Base-by-base conservation (phyloP, 1,284 basidiomycete genomes). In the Takashimella tepidaria region DNA sequence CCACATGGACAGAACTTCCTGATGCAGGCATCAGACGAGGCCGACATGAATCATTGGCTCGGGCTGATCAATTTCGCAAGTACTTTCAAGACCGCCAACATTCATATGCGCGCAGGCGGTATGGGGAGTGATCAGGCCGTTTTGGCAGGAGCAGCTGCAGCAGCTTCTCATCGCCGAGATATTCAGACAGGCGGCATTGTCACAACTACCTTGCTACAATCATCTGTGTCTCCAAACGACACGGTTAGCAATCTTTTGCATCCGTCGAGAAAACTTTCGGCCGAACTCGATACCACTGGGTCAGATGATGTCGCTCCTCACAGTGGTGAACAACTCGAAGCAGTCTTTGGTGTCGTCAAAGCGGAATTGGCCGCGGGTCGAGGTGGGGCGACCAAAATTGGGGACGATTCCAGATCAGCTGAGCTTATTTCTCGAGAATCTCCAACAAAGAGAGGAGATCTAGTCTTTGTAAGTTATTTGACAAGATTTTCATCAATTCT, bases 31-130 rank as follows among this genome's bases (percentile, higher is more conserved):
- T 70, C 79, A 11, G 81, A 83, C 64, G 85, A 88, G 62, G 74
- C 78, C 47, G 88, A 93, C 59, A 83, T 92, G 80, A 89, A 95
- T 69, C 83, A 87, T 59, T 98, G 95, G 95, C 86, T 98, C 60
- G 82, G 87, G 27, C 81, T 84, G 44, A 92, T 98, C 71, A 98
- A 98, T 75, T 98, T 96, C 70, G 92, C 91, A 5, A 88, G 90
- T 56, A 81, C 89, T 6, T 98, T 97, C 82, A 91, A 87, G 73
- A 85, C 88, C 1, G 82, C 84, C 6, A 88, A 87, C n/a, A 80
- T 97, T 43, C 82, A 84, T 45, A 92, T 96, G 82, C 84, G 91
- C 13, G 81, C 87, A 0, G 74, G 81, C 10, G 83, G 82, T 11
- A 83, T 90, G 79, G 82, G 84, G 21, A 79, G 81, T 47, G 81